Evolutionary conservation across 2,329 filamentous ascomycete genomes (phyloP), one percentile per base, ranked within the genome.

Genomic region (Paraphoma chrysanthemicola): DNA sequence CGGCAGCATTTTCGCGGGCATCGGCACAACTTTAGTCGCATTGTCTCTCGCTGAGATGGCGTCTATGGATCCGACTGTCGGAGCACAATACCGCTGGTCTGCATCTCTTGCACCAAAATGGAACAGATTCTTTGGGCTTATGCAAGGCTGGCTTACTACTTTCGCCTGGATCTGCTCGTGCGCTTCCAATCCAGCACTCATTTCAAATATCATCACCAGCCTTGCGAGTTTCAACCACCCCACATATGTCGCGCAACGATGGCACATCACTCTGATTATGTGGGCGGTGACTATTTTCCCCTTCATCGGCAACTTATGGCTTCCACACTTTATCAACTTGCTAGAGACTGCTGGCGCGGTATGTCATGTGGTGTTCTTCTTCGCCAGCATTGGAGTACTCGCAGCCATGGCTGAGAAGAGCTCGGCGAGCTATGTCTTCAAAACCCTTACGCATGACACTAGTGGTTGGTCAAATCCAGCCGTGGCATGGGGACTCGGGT

Each of bases 191-290:
- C 64, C 64, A 9, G 71, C 70, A 12, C 45, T 72, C 8, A 55
- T 66, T 7, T 65, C 65, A 1, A 71, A 68, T 14, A 54, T 71
- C 28, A 55, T 69, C 14, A 44, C 59, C 9, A 62, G 62, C 3
- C 55, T 71, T 2, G 56, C 54, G 17, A 59, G 54, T 9, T 68
- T 82, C 44, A 80, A 77, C 28, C 55, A 78, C 29, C 52, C 59
- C 0, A 57, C 56, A 0, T 80, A 80, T 56, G 48, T 67, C 1
- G 55, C 66, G 1, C 53, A 79, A 48, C 54, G 70, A 36, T 83
- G 80, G 80, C 81, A 85, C 16, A 33, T 72, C 1, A 83, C 81
- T 0, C 69, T 84, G 1, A 68, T 84, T 90, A 51, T 58, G 56
- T 82, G 78, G 62, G 80, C 78, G 0, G 67, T 81, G 28, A 72